These are phyloP conservation scores for Aspergillus brasiliensis DNA, from an alignment of 2,329 filamentous ascomycete species.

Conservation along the genomic window DNA sequence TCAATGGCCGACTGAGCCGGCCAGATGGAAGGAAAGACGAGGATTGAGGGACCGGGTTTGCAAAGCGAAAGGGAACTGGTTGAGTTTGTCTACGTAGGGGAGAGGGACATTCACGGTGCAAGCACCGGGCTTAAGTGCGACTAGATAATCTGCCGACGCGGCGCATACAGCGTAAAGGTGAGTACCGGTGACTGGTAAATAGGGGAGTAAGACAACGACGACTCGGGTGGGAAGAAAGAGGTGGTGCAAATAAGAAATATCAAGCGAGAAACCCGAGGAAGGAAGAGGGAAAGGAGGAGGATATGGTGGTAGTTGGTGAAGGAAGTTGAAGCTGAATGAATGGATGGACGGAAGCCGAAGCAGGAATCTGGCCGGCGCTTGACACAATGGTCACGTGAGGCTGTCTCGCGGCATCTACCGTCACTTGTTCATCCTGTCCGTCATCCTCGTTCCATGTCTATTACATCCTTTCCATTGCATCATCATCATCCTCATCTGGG, in stretches of 20 bases:
- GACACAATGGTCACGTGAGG: background rate
- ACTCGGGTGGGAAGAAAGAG: background rate
- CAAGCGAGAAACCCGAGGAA: background rate
- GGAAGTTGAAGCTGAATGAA: background rate
- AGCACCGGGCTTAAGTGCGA: constrained; percentile 10
- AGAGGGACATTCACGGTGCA: constrained; percentile 5
- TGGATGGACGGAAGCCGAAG: background rate
- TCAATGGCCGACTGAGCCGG: constrained; percentile 8
- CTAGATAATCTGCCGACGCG: constrained; percentile 10
- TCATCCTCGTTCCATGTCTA: too few relatives aligned
- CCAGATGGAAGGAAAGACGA: constrained; percentile 3
- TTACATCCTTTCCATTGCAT: too few relatives aligned
- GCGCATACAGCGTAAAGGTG: constrained; percentile 12
- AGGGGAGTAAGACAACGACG: background rate
- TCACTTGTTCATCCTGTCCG: background rate
- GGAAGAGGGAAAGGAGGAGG: background rate
- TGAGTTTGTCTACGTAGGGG: constrained; percentile 15
- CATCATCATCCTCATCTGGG: too few relatives aligned
- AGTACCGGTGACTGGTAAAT: background rate
- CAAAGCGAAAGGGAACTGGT: background rate
- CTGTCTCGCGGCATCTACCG: too few relatives aligned
- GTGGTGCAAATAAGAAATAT: background rate
- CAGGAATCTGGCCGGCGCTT: background rate
- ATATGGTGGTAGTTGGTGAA: background rate
- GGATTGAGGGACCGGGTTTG: background rate